Evolutionary conservation across 768 basidiomycete species (phyloP), one percentile per base, ranked within the genome.

Genomic region (Crassisporium funariophilum): DNA sequence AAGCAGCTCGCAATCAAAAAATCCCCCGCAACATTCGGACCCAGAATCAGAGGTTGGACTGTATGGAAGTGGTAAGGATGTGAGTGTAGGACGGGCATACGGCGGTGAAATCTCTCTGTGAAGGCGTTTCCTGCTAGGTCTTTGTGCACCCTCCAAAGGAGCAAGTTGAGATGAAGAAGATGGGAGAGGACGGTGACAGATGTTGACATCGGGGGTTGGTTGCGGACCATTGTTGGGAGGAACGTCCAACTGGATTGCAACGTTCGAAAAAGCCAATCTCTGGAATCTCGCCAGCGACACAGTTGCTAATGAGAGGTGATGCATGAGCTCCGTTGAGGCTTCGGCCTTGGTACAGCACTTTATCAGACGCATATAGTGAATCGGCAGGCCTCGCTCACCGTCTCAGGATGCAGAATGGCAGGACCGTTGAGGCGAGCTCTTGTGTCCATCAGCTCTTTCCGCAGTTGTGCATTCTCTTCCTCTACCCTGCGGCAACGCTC

Each of bases 241-340:
- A n/a, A n/a, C n/a, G n/a, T n/a, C n/a, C n/a, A n/a, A n/a, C n/a
- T n/a, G n/a, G n/a, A n/a, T n/a, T n/a, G n/a, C n/a, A n/a, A 41
- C 12, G 19, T 39, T 59, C 33, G 72, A 46, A 50, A 76, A 76
- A 1, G 72, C 70, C 27, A 79, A 54, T 46, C 74, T 69, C 41
- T 81, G 79, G 53, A 83, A 84, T 43, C 70, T 77, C 34, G 71
- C 60, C 27, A 84, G 58, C n/a, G 79, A 77, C n/a, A 68, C 66
- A 5, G 74, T 72, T 2, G 77, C 73, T 21, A 68, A 60, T 3
- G 71, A 61, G 31, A 84, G 70, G 47, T 72, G 67, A 16, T 75
- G 72, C 69, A 79, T 66, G 20, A 83, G 63, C 33, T 82, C 78
- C 40, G 73, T 63, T 11, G 81, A 79, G 12, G 75, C 76, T 42